Base-by-base conservation (phyloP, 1,284 basidiomycete genomes). In the Rhodotorula sp. region DNA sequence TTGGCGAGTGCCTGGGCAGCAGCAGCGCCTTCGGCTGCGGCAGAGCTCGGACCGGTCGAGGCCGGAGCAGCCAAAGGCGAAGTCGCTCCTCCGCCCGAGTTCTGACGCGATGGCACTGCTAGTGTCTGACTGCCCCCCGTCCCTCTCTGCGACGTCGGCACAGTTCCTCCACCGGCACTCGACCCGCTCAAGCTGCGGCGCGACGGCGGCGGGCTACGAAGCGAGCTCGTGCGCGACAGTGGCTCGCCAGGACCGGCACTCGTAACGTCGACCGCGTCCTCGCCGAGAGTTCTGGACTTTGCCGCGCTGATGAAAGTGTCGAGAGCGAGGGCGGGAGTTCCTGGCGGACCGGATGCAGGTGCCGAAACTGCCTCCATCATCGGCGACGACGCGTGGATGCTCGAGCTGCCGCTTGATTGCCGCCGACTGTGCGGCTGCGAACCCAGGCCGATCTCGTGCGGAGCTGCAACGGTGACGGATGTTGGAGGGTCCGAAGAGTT, bases 261-360 rank as follows among this genome's bases (percentile, higher is more conserved):
- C 5, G 21, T 16, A 1, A 15, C 21, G 1, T 39, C 43, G 5
- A 57, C 47, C 12, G 64, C 67, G n/a, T 69, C 67, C n/a, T 1
- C 48, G 51, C 26, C 43, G 21, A 39, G 67, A 58, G 54, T 18
- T 15, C n/a, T 29, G 6, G 63, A 64, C 20, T 57, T 47, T 8
- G 73, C 75, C 0, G 74, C 71, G 34, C 60, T 61, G 69, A 76
- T 76, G 65, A 76, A 76, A 49, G 75, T 72, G 60, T 74, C 70
- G 59, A 76, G 75, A 12, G 70, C 62, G 57, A 76, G 70, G 5
- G 75, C 75, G 2, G 75, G 75, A 20, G 75, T 76, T 7, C 64
- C 66, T 16, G 68, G 70, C 10, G 64, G 69, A 4, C 16, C 54
- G 3, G 43, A 29, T 5, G 51, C 52, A 3, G 29, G 31, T 3